These are phyloP conservation scores for Diaporthe ilicicola DNA, from an alignment of 2,329 filamentous ascomycete genomes.

Conservation along the genomic window DNA sequence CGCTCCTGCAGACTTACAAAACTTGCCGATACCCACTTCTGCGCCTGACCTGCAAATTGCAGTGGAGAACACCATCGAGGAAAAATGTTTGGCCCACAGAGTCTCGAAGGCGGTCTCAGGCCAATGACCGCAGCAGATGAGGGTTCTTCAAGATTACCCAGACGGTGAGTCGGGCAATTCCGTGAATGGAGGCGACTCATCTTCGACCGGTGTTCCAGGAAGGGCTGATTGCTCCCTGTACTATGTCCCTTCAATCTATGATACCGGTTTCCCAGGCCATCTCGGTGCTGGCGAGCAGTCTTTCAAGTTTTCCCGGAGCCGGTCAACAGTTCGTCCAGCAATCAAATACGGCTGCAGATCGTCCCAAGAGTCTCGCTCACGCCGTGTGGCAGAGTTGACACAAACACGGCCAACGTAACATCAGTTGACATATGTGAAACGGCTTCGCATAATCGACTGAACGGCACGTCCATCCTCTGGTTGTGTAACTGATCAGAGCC, in stretches of 20 bases:
- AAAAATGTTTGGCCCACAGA: not conserved
- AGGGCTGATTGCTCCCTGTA: not conserved
- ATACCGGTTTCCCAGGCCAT: not conserved
- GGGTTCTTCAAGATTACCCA: not conserved
- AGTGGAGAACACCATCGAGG: slow-evolving; percentile 19
- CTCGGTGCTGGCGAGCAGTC: not conserved
- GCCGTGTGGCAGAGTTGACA: not conserved
- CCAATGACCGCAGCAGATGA: not conserved
- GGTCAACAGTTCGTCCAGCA: not conserved
- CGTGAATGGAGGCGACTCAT: not conserved
- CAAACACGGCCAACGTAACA: not conserved
- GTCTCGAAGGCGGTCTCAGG: not conserved
- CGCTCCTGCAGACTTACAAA: not conserved
- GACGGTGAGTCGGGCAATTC: not conserved
- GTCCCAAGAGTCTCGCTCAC: not conserved
- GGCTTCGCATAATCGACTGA: not conserved
- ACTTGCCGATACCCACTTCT: slow-evolving; percentile 26
- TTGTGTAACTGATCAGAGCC: not conserved
- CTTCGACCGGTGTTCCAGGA: not conserved
- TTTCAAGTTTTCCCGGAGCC: not conserved
- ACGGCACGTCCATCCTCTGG: not conserved
- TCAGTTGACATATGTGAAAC: slow-evolving; percentile 12
- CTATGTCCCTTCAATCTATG: not conserved
- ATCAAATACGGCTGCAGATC: not conserved
- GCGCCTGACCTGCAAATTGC: slow-evolving; percentile 6